Base-by-base conservation (phyloP, 2,329 filamentous ascomycete species). In the Uncinocarpus reesii region DNA sequence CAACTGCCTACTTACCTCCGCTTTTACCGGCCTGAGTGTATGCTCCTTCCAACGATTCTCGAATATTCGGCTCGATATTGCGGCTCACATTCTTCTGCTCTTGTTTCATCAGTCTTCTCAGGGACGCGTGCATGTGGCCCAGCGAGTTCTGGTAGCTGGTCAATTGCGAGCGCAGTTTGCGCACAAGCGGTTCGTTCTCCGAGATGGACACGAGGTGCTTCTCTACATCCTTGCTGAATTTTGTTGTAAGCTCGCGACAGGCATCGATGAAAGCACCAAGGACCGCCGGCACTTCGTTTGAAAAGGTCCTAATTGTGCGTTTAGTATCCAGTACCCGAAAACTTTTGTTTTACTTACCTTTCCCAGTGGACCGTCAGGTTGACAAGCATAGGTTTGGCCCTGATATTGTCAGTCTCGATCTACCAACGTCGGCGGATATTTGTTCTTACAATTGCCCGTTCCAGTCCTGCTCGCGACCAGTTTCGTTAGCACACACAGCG, bases 401-500 rank as follows among this genome's bases (percentile, higher is more conserved):
- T 53, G 18, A 23, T 35, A 18, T 52, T 32, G n/a, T n/a, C n/a
- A n/a, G n/a, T n/a, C n/a, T n/a, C n/a, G n/a, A n/a, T n/a, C n/a
- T n/a, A n/a, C n/a, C n/a, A n/a, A n/a, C 7, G 20, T 16, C 3
- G 20, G n/a, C 13, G 31, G 18, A 4, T 11, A 10, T 16, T n/a
- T 8, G 13, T 26, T 3, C 50, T 38, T 46, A 53, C 52, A 53
- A 26, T 1, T 52, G 31, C 5, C n/a, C 24, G 18, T 52, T 52
- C 52, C 49, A 49, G 10, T 52, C 18, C 52, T 53, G 20, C 20
- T 7, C 6, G 18, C 35, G 23, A 23, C 10, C 4, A 11, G n/a
- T 23, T 15, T 23, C 7, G n/a, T 37, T 11, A 37, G 35, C 16
- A 37, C 15, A 34, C n/a, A 26, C 7, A 42, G n/a, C 24, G 7